A percentile compares a stretch with the other conserved stretches of the same genome.
phyloP scores from a whole-genome alignment of 345 rosid species.

The Citrus medica region DNA sequence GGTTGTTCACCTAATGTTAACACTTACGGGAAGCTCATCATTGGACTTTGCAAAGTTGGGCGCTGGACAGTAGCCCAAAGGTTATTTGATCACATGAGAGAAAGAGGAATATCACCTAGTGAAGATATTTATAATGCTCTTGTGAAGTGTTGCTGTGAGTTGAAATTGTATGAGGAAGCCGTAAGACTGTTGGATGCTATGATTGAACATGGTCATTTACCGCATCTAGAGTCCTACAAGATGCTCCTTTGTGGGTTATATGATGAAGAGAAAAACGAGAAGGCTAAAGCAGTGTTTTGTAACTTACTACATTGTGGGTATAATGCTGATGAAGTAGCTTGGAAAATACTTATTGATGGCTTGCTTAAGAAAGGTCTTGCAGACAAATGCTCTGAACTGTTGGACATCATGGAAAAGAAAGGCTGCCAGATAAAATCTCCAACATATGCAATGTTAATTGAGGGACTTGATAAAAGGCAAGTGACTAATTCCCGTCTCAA shows the following conservation, averaged over 20 bases:
- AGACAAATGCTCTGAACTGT: conserved; percentile 58
- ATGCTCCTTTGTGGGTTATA: conserved; percentile 64
- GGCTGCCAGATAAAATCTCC: conserved; percentile 58
- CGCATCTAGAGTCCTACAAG: conserved; percentile 63
- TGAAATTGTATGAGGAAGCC: conserved; percentile 49
- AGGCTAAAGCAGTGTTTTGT: conserved; percentile 47
- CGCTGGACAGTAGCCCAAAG: conserved; percentile 47
- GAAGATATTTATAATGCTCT: conserved; percentile 56
- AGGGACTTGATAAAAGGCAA: conserved; percentile 49
- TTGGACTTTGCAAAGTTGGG: conserved; percentile 59
- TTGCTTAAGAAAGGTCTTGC: conserved; percentile 55
- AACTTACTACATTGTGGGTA: conserved; percentile 58
- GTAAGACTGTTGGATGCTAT: conserved; percentile 46
- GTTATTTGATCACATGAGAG: conserved; percentile 52
- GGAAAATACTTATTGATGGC: conserved; percentile 84
- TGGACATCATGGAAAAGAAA: conserved; percentile 57
- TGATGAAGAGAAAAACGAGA: conserved; percentile 45
- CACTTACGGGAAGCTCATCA: conserved; percentile 56
- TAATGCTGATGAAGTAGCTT: conserved; percentile 73
- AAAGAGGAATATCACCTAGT: conserved; percentile 49
- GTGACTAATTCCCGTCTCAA: not conserved
- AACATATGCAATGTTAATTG: conserved; percentile 57
- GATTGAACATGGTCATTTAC: conserved; percentile 59
- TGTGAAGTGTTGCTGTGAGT: conserved; percentile 58
- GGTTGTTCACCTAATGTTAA: conserved; percentile 60